Percentiles rank a stretch among this genome's conserved stretches.
These are phyloP conservation scores for Diaporthe sp. DNA, from an alignment of 2,329 filamentous ascomycete genomes.

Conservation along the genomic window DNA sequence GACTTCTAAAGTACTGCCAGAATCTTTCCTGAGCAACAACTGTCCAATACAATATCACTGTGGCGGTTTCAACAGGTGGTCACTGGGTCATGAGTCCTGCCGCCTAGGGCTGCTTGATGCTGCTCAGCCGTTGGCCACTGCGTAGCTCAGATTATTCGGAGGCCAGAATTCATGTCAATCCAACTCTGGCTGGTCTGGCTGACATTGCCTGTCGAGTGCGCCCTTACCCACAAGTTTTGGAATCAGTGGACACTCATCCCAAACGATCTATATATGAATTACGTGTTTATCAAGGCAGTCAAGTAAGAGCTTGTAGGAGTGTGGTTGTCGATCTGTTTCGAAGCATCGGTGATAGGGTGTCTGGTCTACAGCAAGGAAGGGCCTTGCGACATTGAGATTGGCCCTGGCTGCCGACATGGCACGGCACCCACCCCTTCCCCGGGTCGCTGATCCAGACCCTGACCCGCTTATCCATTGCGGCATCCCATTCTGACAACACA, in stretches of 20 bases:
- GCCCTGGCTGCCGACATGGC: neutral
- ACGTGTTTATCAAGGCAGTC: neutral
- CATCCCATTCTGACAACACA: neutral
- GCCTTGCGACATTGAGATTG: neutral
- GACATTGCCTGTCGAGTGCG: neutral
- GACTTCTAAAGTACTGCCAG: neutral
- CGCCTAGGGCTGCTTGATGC: neutral
- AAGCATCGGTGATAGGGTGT: neutral
- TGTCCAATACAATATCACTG: neutral
- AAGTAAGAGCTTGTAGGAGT: neutral
- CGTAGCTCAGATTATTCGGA: neutral
- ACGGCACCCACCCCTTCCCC: neutral
- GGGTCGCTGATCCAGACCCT: conserved; percentile 8
- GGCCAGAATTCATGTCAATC: neutral
- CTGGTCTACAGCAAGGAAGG: neutral
- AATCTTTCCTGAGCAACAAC: neutral
- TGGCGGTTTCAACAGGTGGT: neutral
- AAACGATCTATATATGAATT: neutral
- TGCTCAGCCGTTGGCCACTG: too few relatives aligned
- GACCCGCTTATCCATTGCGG: conserved; percentile 2
- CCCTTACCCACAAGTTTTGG: neutral
- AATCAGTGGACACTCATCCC: neutral
- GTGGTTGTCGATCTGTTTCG: conserved; percentile 7
- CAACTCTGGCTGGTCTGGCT: neutral
- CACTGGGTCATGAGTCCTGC: neutral